These are phyloP conservation scores for Musa schizocarpa DNA, from an alignment of 176 grass and related monocot species.

Conservation along the genomic window DNA sequence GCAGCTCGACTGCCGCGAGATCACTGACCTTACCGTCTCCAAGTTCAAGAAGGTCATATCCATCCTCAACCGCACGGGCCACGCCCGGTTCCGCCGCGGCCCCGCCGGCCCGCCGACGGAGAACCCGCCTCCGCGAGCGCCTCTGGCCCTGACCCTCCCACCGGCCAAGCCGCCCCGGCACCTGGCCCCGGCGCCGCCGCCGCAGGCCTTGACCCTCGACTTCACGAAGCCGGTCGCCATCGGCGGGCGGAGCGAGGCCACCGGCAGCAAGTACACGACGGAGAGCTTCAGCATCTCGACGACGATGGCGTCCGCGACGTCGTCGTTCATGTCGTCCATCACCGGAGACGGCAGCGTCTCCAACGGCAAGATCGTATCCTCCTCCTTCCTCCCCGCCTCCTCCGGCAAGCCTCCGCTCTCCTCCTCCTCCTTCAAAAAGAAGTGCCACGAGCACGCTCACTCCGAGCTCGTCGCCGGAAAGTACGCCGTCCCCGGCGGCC, in stretches of 20 bases:
- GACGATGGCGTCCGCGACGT: conserved; percentile 25
- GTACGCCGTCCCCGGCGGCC: conserved; percentile 21
- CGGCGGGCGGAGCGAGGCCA: background rate
- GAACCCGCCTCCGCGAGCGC: background rate
- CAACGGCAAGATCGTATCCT: conserved; percentile 26
- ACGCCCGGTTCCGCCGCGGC: conserved; percentile 69
- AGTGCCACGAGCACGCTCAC: conserved; percentile 77
- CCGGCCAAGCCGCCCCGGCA: background rate
- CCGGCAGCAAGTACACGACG: background rate
- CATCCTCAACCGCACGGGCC: conserved; percentile 73
- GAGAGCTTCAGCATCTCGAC: conserved; percentile 35
- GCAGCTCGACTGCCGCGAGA: conserved; percentile 43
- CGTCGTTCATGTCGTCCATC: conserved; percentile 63
- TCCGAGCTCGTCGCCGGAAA: conserved; percentile 45
- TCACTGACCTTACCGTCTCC: conserved; percentile 60
- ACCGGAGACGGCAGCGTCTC: conserved; percentile 74
- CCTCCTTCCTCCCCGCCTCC: conserved; percentile 3
- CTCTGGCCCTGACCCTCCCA: background rate
- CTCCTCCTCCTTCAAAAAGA: conserved; percentile 27
- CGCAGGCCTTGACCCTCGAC: conserved; percentile 31
- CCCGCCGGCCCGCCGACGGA: conserved; percentile 16
- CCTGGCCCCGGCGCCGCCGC: too few species aligned
- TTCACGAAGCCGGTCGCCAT: conserved; percentile 20
- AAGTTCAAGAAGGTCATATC: conserved; percentile 81
- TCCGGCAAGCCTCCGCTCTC: conserved; percentile 35